Conservation (phyloP, 306 rosid genomes). For the Sindora glabra region DNA sequence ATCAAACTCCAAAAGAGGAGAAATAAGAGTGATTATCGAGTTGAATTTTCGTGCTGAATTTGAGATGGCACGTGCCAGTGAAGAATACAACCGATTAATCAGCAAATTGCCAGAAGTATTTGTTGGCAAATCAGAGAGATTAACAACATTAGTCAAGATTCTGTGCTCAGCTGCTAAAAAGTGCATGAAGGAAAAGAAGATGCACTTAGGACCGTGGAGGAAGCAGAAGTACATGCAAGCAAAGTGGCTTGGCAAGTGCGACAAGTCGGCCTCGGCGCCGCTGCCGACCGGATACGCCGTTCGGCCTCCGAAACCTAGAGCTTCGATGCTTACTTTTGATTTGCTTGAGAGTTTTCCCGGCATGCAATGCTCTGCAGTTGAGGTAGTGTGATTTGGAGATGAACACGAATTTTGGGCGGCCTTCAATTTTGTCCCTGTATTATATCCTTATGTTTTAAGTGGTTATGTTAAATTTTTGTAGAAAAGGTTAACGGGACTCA, state of each 20-base stretch:
- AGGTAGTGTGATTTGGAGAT: constrained; percentile 33
- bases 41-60: constrained; percentile 60
- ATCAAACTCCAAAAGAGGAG: constrained; percentile 31
- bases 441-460: too few relatives aligned
- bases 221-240: constrained; percentile 76
- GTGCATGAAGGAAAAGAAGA: constrained; percentile 83
- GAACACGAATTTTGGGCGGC: not conserved
- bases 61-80: constrained; percentile 61
- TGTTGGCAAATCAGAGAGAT: constrained; percentile 65
- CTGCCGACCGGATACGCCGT: constrained; percentile 12
- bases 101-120: constrained; percentile 54
- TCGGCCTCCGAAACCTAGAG: constrained; percentile 34
- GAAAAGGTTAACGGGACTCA: too few relatives aligned
- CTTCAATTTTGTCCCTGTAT: too few relatives aligned
- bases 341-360: constrained; percentile 31
- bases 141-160: constrained; percentile 39
- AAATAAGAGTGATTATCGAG: constrained; percentile 54
- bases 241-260: constrained; percentile 62
- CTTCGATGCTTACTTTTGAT: constrained; percentile 72
- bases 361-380: constrained; percentile 32
- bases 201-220: too few relatives aligned
- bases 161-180: constrained; percentile 65
- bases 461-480: too few relatives aligned
- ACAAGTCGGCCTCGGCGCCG: constrained; percentile 26
- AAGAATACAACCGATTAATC: constrained; percentile 51